Evolutionary conservation across 805 yeast species (phyloP).

Genomic region (Candida sonorensis): DNA sequence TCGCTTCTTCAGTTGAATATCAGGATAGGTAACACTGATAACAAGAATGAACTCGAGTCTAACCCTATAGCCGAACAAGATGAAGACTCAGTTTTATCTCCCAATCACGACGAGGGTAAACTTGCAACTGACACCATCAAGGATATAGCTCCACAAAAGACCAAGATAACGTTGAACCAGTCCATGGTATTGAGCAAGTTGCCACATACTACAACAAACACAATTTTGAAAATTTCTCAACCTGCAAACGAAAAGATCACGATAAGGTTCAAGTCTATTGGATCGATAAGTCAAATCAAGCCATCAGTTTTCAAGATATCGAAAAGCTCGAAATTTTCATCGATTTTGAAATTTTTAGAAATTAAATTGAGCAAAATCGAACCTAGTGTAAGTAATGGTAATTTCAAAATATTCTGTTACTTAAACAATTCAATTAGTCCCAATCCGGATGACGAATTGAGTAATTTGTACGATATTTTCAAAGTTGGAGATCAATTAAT

Average conservation of each 20-base stretch:
- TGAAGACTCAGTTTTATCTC: not conserved
- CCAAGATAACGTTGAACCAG: slow-evolving; percentile 25
- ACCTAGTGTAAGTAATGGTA: not conserved
- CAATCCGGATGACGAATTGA: slow-evolving; percentile 36
- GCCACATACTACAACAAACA: slow-evolving; percentile 18
- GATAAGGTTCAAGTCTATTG: slow-evolving; percentile 54
- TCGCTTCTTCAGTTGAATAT: slow-evolving; percentile 15
- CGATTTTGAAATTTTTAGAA: slow-evolving; percentile 38
- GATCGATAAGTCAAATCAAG: slow-evolving; percentile 41
- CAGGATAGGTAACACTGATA: slow-evolving; percentile 9
- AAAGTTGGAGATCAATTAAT: slow-evolving; percentile 33
- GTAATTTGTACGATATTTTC: slow-evolving; percentile 30
- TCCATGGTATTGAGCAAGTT: slow-evolving; percentile 20
- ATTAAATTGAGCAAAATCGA: slow-evolving; percentile 24
- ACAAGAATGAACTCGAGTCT: not conserved
- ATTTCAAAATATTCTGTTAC: slow-evolving; percentile 31
- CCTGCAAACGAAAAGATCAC: slow-evolving; percentile 29
- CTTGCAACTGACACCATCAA: slow-evolving; percentile 9
- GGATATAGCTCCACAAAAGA: slow-evolving; percentile 14
- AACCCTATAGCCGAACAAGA: slow-evolving; percentile 3
- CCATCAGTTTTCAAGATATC: slow-evolving; percentile 48
- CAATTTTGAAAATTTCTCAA: slow-evolving; percentile 14
- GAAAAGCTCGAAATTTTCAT: slow-evolving; percentile 38
- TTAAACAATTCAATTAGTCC: slow-evolving; percentile 41
- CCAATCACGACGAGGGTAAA: slow-evolving; percentile 2